Conservation (phyloP, 176 grass and related monocot species). For the Cenchrus fungigraminus region DNA sequence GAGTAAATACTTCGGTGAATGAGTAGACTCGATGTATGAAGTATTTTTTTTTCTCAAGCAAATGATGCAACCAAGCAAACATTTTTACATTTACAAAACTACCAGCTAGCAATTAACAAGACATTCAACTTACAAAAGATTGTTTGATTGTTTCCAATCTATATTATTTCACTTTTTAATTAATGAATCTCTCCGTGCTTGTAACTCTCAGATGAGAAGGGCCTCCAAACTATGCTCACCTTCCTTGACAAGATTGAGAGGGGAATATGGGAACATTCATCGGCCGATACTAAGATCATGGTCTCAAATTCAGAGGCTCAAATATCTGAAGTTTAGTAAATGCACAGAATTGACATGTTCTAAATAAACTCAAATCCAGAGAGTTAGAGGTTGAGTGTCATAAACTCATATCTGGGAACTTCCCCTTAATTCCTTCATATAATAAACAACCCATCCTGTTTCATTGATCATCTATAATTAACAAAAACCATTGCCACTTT, state of each 20-base stretch:
- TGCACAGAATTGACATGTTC: background rate
- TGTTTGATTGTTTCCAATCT: background rate
- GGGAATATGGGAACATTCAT: slow-evolving; percentile 25
- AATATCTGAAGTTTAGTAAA: background rate
- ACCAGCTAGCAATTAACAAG: background rate
- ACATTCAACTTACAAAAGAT: background rate
- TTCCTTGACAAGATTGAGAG: slow-evolving; percentile 65
- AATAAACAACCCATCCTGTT: no score
- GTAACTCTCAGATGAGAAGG: slow-evolving; percentile 54
- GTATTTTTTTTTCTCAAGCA: no score
- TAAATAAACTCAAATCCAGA: background rate
- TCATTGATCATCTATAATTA: no score
- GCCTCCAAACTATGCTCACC: slow-evolving; percentile 42
- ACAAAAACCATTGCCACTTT: no score
- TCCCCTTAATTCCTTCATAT: no score
- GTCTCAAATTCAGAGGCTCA: background rate
- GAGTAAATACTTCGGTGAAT: background rate
- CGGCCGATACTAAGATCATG: background rate
- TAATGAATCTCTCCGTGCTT: background rate
- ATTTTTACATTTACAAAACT: background rate
- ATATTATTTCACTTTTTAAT: background rate
- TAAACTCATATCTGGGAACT: no score
- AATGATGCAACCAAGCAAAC: background rate
- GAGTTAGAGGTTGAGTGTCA: no score
- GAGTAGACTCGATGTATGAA: background rate